Evolutionary conservation across 108 stramenopile species (phyloP).

Genomic region (Pelagomonas calceolata): DNA sequence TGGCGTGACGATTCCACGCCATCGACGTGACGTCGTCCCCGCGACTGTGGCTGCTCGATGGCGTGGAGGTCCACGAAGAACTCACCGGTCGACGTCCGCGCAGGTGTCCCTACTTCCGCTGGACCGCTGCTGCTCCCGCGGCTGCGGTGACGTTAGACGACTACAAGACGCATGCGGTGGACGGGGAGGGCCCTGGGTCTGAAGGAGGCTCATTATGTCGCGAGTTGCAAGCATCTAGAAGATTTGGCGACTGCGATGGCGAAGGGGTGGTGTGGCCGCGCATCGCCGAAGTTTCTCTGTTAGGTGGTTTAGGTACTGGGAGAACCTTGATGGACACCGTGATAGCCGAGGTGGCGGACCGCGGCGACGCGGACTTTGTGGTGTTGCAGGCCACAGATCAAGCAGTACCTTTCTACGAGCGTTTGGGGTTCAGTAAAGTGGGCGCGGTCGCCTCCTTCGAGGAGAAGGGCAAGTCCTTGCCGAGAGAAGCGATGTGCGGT

Average conservation of each 20-base stretch:
- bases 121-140: slow-evolving; percentile 1
- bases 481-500: no score
- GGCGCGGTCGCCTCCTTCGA: slow-evolving; percentile 37
- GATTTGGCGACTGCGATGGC: slow-evolving; percentile 66
- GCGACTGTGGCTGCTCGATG: no score
- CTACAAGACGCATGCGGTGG: background rate
- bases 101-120: slow-evolving; percentile 19
- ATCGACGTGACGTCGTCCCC: no score
- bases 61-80: no score
- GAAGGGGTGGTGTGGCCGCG: slow-evolving; percentile 81
- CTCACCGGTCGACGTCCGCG: no score
- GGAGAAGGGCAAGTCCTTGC: background rate
- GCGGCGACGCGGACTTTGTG: slow-evolving; percentile 62
- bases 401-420: slow-evolving; percentile 79
- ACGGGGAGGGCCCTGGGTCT: slow-evolving; percentile 1
- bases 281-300: slow-evolving; percentile 71
- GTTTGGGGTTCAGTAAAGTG: slow-evolving; percentile 66
- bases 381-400: slow-evolving; percentile 78
- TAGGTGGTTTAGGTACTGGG: slow-evolving; percentile 62
- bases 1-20: no score
- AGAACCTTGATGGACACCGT: slow-evolving; percentile 50
- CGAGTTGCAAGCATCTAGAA: slow-evolving; percentile 54
- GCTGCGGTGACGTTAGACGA: slow-evolving; percentile 15
- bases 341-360: slow-evolving; percentile 56
- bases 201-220: slow-evolving; percentile 24